Evolutionary conservation across 2,329 filamentous ascomycete species (phyloP).

Genomic region (Ascochyta lentis): DNA sequence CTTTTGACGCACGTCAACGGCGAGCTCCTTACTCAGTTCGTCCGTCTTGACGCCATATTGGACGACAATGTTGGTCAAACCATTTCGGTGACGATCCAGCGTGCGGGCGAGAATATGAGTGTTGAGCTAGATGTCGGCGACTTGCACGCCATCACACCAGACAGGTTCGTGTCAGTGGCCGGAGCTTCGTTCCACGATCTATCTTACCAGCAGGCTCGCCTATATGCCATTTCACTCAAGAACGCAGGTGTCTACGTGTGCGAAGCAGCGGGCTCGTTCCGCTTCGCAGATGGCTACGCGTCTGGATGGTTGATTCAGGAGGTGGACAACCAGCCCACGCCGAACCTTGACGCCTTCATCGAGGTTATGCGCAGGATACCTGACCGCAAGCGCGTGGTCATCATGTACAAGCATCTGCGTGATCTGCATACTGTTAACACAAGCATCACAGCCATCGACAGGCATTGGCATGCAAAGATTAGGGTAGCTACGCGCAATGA

Average conservation of each 20-base stretch:
- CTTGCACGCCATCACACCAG: constrained; percentile 91
- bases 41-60: constrained; percentile 87
- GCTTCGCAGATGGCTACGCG: constrained; percentile 83
- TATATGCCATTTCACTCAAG: constrained; percentile 90
- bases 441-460: constrained; percentile 87
- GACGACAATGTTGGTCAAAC: constrained; percentile 82
- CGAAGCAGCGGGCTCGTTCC: constrained; percentile 92
- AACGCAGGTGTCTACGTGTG: constrained; percentile 84
- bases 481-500: constrained; percentile 91
- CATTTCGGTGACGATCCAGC: constrained; percentile 83
- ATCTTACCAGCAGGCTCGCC: constrained; percentile 95
- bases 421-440: constrained; percentile 96
- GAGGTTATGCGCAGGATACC: constrained; percentile 89
- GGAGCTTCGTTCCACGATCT: constrained; percentile 95
- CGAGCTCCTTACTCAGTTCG: constrained; percentile 90
- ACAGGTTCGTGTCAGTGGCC: constrained; percentile 92
- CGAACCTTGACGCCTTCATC: constrained; percentile 86
- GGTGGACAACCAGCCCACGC: constrained; percentile 89
- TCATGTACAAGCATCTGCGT: constrained; percentile 93
- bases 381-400: constrained; percentile 80
- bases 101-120: constrained; percentile 86
- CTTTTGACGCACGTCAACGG: constrained; percentile 92
- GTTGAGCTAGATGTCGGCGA: constrained; percentile 86
- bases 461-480: constrained; percentile 97
- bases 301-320: constrained; percentile 94